Conservation (phyloP, 164 flowering plant species). For the Sextonia rubra region DNA sequence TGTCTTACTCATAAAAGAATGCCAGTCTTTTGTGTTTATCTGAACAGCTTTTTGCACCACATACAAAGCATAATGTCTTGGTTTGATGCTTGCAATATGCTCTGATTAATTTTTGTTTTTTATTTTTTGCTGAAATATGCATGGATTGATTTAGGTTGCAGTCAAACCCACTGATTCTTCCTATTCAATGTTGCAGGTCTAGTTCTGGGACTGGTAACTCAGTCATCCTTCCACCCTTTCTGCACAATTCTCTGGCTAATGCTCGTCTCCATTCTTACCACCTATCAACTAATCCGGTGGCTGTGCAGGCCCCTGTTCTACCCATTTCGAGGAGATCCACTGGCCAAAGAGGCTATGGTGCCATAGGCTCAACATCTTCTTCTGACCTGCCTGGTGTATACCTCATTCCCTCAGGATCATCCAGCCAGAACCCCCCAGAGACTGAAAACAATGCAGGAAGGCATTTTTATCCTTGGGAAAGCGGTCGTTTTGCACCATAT, state of each 20-base stretch:
- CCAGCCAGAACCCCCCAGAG: slow-evolving; percentile 59
- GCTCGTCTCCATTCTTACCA: slow-evolving; percentile 69
- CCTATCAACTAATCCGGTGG: slow-evolving; percentile 16
- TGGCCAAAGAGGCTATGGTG: background rate
- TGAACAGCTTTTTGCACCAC: too few species aligned
- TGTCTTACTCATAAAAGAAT: too few species aligned
- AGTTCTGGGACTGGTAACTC: slow-evolving; percentile 58
- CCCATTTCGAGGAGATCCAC: background rate
- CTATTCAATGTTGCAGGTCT: slow-evolving; percentile 13
- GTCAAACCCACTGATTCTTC: background rate
- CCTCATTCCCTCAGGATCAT: slow-evolving; percentile 20
- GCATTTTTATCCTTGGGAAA: slow-evolving; percentile 69
- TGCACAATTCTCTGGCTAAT: slow-evolving; percentile 62
- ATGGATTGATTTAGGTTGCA: too few species aligned
- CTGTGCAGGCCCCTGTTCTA: background rate
- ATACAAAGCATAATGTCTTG: too few species aligned
- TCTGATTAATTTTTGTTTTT: too few species aligned
- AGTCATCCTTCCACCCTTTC: slow-evolving; percentile 46
- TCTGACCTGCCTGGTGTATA: background rate
- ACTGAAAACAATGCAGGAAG: slow-evolving; percentile 41
- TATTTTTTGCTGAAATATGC: too few species aligned
- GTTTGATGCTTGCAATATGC: too few species aligned
- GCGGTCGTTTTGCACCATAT: slow-evolving; percentile 62
- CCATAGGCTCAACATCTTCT: background rate
- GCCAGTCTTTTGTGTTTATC: too few species aligned